phyloP scores from a whole-genome alignment of 2,329 filamentous ascomycete genomes.

The Magnaporthiopsis rhizophila region DNA sequence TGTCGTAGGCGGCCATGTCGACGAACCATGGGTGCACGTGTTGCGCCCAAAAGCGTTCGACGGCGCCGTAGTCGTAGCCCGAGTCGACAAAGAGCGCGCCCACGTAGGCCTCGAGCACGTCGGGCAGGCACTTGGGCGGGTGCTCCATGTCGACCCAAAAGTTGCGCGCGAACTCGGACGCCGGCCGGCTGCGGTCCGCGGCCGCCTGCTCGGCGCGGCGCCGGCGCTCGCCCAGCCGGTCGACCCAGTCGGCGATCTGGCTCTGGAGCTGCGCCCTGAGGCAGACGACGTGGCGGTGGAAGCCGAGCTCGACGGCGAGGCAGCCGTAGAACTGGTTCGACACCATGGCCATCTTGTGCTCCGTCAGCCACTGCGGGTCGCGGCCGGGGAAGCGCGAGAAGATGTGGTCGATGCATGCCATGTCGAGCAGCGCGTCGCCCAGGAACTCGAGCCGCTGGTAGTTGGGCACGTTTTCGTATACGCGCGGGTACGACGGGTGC shows the following conservation, averaged over 20 bases:
- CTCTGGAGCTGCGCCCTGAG: constrained; percentile 36
- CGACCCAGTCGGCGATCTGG: constrained; percentile 46
- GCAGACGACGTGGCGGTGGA: constrained; percentile 64
- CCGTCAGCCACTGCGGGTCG: constrained; percentile 93
- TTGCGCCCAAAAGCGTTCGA: constrained; percentile 68
- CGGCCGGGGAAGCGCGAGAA: constrained; percentile 69
- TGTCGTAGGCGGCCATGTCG: constrained; percentile 82
- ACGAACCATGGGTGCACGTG: constrained; percentile 69
- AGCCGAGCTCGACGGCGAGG: constrained; percentile 67
- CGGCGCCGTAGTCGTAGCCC: constrained; percentile 63
- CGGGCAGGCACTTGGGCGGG: constrained; percentile 69
- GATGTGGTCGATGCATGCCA: constrained; percentile 75
- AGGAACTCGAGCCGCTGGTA: constrained; percentile 92
- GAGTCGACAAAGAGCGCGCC: constrained; percentile 91
- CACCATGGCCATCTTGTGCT: constrained; percentile 99
- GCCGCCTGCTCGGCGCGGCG: constrained; percentile 25
- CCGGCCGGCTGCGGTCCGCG: constrained; percentile 23
- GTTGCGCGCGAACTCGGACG: constrained; percentile 42
- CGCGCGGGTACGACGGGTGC: constrained; percentile 72
- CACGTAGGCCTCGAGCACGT: constrained; percentile 82
- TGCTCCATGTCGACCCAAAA: constrained; percentile 60
- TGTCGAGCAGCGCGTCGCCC: constrained; percentile 81
- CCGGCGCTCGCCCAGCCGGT: constrained; percentile 40
- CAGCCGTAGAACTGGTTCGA: constrained; percentile 90
- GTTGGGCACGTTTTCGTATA: constrained; percentile 70